These are phyloP conservation scores for Curvularia eragrostidis DNA, from an alignment of 2,329 filamentous ascomycete species.

Conservation along the genomic window DNA sequence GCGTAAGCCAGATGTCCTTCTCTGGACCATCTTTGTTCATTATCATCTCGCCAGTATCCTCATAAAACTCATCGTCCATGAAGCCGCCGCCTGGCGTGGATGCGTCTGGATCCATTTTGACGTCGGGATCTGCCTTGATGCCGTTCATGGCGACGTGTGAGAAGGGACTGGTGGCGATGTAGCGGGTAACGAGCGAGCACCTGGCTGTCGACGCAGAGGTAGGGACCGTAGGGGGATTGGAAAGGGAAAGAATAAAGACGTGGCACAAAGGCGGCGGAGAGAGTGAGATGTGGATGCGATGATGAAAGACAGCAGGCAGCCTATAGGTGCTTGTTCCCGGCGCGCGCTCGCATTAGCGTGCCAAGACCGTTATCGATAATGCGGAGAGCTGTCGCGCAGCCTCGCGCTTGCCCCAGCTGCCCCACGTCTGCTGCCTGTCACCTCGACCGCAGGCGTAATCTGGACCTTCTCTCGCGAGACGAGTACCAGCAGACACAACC, in stretches of 20 bases:
- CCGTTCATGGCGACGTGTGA: constrained; percentile 44
- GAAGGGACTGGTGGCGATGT: neutral
- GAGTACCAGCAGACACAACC: neutral
- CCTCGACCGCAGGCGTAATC: neutral
- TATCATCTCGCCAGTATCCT: constrained; percentile 53
- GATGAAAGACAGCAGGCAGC: constrained; percentile 19
- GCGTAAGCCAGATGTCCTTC: constrained; percentile 47
- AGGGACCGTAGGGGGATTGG: neutral
- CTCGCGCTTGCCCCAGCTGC: constrained; percentile 8
- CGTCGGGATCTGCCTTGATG: constrained; percentile 50
- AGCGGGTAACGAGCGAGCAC: neutral
- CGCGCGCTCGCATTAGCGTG: constrained; percentile 26
- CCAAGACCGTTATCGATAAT: constrained; percentile 31
- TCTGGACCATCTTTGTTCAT: constrained; percentile 39
- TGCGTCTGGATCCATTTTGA: constrained; percentile 40
- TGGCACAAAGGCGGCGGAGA: constrained; percentile 9
- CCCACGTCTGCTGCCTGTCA: constrained; percentile 20
- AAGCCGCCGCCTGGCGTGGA: constrained; percentile 43
- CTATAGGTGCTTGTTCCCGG: constrained; percentile 16
- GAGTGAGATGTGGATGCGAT: constrained; percentile 3
- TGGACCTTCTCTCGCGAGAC: neutral
- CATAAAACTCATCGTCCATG: constrained; percentile 53
- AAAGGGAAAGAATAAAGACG: constrained; percentile 2
- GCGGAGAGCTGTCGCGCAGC: constrained; percentile 7
- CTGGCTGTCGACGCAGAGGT: neutral